phyloP scores from a whole-genome alignment of 164 flowering plant genomes.

The Sedum album region DNA sequence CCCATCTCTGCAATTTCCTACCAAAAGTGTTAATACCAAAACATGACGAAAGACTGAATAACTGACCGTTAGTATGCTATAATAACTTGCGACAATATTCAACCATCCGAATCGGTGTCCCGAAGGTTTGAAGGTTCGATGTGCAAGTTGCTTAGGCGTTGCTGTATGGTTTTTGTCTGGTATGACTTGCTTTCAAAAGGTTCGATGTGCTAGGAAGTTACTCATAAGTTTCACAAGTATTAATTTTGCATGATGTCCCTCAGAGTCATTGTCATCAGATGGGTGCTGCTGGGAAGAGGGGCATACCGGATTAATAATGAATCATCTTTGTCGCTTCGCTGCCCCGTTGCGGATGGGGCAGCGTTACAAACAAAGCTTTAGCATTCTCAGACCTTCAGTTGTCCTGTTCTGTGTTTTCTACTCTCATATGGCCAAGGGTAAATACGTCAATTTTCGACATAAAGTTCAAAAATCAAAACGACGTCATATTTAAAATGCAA shows the following conservation, averaged over 20 bases:
- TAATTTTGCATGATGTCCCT: not conserved
- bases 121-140: not conserved
- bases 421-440: too few relatives aligned
- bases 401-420: too few relatives aligned
- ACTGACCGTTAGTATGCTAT: not conserved
- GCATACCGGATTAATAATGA: not conserved
- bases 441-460: too few relatives aligned
- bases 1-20: not conserved
- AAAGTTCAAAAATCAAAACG: too few relatives aligned
- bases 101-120: not conserved
- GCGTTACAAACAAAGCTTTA: too few relatives aligned
- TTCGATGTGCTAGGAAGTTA: not conserved
- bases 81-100: not conserved
- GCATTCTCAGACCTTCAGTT: too few relatives aligned
- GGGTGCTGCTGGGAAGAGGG: not conserved
- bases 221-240: not conserved
- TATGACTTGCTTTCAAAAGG: not conserved
- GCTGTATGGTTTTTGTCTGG: not conserved
- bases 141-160: not conserved
- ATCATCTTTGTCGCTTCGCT: not conserved
- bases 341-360: too few relatives aligned
- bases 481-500: too few relatives aligned
- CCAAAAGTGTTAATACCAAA: not conserved
- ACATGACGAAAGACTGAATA: not conserved
- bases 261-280: conserved; percentile 1